Percentiles rank a stretch among this genome's conserved stretches.
Evolutionary conservation across 2,329 filamentous ascomycete genomes (phyloP).

Genomic region (Davidsoniella virescens): DNA sequence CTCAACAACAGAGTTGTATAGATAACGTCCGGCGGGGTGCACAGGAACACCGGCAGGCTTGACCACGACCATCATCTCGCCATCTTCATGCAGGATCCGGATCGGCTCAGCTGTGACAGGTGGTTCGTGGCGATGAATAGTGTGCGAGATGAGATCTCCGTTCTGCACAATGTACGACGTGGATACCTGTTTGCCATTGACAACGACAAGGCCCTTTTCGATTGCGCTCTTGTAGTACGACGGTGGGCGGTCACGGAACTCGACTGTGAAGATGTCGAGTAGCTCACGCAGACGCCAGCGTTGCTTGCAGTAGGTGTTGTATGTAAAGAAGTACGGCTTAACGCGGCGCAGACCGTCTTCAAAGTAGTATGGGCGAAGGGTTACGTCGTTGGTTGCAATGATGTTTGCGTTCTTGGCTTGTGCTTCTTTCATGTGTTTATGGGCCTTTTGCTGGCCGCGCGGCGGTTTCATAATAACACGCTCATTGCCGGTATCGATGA

Average conservation of each 20-base stretch:
- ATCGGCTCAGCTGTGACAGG: constrained; percentile 73
- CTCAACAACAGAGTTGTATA: constrained; percentile 86
- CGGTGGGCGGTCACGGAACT: constrained; percentile 75
- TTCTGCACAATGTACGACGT: constrained; percentile 63
- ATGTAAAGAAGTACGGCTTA: constrained; percentile 77
- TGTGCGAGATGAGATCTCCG: constrained; percentile 83
- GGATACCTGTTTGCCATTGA: constrained; percentile 59
- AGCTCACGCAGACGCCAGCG: constrained; percentile 73
- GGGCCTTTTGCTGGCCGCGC: constrained; percentile 12
- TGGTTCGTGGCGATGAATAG: constrained; percentile 86
- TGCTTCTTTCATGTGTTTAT: constrained; percentile 10
- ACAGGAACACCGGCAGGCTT: constrained; percentile 93
- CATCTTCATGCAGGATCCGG: constrained; percentile 73
- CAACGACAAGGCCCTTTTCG: constrained; percentile 56
- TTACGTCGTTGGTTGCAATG: constrained; percentile 15
- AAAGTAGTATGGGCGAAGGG: constrained; percentile 59
- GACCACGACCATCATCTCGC: constrained; percentile 89
- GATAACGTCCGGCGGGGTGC: constrained; percentile 87
- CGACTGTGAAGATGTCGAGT: constrained; percentile 74
- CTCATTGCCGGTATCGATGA: constrained; percentile 9
- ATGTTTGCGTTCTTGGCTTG: constrained; percentile 11
- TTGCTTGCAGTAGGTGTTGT: constrained; percentile 89
- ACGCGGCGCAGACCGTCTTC: constrained; percentile 73
- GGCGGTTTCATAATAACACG: constrained; percentile 8
- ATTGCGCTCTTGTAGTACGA: constrained; percentile 85